Evolutionary conservation across 352 stramenopile species (phyloP), one percentile per base, ranked within the genome.

Genomic region (Pythium myriotylum): DNA sequence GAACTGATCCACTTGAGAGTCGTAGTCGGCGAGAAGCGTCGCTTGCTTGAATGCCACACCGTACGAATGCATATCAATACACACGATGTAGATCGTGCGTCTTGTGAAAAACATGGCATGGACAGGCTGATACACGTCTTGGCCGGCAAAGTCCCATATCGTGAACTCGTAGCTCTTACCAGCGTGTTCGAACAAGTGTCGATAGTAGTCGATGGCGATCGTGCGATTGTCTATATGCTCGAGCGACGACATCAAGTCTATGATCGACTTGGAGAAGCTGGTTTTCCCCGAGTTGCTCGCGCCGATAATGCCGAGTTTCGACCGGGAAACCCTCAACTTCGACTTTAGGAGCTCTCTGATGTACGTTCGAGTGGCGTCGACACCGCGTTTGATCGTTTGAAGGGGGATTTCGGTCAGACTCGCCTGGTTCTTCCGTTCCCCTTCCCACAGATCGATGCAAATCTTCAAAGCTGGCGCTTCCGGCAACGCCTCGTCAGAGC

Each of bases 131-230:
- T 55, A 55, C 14, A 35, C 32, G 19, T 43, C 48, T 24, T 55
- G 48, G 6, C 48, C 48, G 4, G 48, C 48, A 22, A 55, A 55
- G 48, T 55, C 48, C 26, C 48, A 55, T 9, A 55, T 43, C 27
- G 13, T 55, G 4, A 55, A 26, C 6, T 42, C 32, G 26, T 45
- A 35, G 42, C 20, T 49, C 4, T 49, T 35, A 10, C 29, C 10
- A 5, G 5, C 5, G 29, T 35, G 5, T 35, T 10, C 29, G 10
- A 35, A 35, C 29, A 5, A 10, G 5, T 10, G 10, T 5, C 5
- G 5, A 10, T 35, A 35, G 5, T 35, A 5, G 10, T 35, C 29
- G 29, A 35, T 35, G 29, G 5, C 29, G 29, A 35, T 10, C 5
- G 29, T 35, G 29, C 29, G 29, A 10, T 35, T 10, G 29, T 35